Evolutionary conservation across 2,329 filamentous ascomycete species (phyloP).

Genomic region (Aaosphaeria pasadenensis): DNA sequence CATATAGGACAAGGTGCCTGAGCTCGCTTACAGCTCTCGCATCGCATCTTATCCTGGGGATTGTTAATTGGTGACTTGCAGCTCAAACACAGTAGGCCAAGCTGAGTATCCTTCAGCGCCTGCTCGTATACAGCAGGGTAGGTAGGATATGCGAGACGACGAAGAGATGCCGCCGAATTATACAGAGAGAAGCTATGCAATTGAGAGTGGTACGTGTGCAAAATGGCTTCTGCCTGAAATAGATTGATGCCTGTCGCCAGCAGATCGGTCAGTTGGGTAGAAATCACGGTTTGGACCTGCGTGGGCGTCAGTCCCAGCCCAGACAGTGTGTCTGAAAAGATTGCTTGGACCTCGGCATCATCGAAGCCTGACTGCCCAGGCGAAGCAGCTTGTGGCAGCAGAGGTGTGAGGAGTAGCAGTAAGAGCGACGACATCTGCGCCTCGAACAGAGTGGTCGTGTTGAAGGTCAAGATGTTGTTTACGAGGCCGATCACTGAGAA

Average conservation of each 20-base stretch:
- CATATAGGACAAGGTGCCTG: slow-evolving; percentile 44
- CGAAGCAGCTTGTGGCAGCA: slow-evolving; percentile 43
- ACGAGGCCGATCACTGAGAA: slow-evolving; percentile 44
- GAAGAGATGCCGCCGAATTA: slow-evolving; percentile 55
- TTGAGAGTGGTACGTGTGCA: slow-evolving; percentile 57
- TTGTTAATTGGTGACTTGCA: slow-evolving; percentile 57
- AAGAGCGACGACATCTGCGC: slow-evolving; percentile 48
- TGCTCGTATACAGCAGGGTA: slow-evolving; percentile 59
- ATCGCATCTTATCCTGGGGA: slow-evolving; percentile 49
- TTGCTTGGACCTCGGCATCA: slow-evolving; percentile 28
- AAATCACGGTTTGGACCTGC: slow-evolving; percentile 41
- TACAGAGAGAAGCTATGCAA: slow-evolving; percentile 47
- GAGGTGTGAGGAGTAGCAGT: slow-evolving; percentile 44
- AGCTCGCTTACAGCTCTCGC: slow-evolving; percentile 48
- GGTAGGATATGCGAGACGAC: slow-evolving; percentile 52
- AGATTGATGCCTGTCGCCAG: slow-evolving; percentile 46
- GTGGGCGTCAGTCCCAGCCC: slow-evolving; percentile 35
- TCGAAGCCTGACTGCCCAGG: slow-evolving; percentile 24
- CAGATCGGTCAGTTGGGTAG: slow-evolving; percentile 38
- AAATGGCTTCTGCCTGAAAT: slow-evolving; percentile 54
- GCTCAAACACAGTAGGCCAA: slow-evolving; percentile 54
- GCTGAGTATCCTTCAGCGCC: slow-evolving; percentile 51
- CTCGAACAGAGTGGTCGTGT: slow-evolving; percentile 40
- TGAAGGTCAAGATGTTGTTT: slow-evolving; percentile 40
- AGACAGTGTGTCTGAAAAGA: slow-evolving; percentile 40